These are phyloP conservation scores for Suillus discolor DNA, from an alignment of 768 basidiomycete species.

Conservation along the genomic window DNA sequence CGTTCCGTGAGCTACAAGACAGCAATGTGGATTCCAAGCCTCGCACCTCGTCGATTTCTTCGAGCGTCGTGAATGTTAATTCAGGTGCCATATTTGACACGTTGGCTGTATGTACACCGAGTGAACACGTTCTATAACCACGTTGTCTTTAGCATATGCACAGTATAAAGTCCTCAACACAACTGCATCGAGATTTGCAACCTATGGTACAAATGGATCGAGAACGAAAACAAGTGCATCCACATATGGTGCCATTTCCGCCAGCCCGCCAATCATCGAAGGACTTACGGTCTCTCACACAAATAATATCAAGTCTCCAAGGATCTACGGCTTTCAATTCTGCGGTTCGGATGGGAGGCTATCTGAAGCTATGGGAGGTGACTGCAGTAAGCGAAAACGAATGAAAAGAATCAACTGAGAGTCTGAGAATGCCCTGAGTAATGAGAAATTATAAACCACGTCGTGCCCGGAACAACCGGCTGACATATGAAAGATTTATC, in stretches of 20 bases:
- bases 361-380: neutral
- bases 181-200: neutral
- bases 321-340: neutral
- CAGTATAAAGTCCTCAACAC: neutral
- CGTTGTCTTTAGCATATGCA: neutral
- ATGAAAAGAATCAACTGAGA: neutral
- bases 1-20: neutral
- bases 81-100: conserved; percentile 31
- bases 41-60: conserved; percentile 53
- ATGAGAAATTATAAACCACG: neutral
- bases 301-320: neutral
- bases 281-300: conserved; percentile 1
- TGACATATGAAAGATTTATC: too few relatives aligned
- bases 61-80: conserved; percentile 50
- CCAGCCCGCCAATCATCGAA: neutral
- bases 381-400: neutral
- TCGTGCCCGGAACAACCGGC: neutral
- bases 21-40: neutral
- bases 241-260: neutral
- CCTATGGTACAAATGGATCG: neutral
- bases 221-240: neutral
- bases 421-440: neutral
- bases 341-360: neutral
- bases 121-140: neutral
- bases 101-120: neutral